A percentile compares a stretch with the other conserved stretches of the same genome.
These are phyloP conservation scores for Protomyces pachydermus DNA, from an alignment of 1,139 yeast genomes.

Conservation along the genomic window DNA sequence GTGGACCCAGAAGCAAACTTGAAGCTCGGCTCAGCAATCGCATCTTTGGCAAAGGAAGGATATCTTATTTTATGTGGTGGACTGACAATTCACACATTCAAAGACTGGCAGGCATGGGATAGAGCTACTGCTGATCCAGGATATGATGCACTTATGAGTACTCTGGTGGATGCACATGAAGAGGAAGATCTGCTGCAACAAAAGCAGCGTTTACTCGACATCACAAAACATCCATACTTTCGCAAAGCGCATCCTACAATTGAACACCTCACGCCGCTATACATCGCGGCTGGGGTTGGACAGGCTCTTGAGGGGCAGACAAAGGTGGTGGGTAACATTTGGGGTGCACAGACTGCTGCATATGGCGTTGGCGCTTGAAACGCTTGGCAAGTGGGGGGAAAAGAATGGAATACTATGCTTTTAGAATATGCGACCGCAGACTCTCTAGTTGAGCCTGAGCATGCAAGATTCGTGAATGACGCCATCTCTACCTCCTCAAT, in stretches of 20 bases:
- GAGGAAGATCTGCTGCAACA: slow-evolving; percentile 33
- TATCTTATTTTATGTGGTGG: slow-evolving; percentile 62
- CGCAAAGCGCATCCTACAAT: slow-evolving; percentile 61
- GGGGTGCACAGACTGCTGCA: slow-evolving; percentile 19
- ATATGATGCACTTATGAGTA: slow-evolving; percentile 46
- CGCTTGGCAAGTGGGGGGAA: not conserved
- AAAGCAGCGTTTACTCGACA: slow-evolving; percentile 36
- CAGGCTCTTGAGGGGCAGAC: slow-evolving; percentile 39
- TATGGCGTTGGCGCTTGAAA: slow-evolving; percentile 7
- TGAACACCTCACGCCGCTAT: slow-evolving; percentile 67
- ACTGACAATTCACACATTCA: slow-evolving; percentile 70
- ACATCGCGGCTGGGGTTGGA: slow-evolving; percentile 62
- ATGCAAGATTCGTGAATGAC: too few species aligned
- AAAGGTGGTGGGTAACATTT: slow-evolving; percentile 32
- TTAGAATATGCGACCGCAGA: not conserved
- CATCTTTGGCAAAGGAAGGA: slow-evolving; percentile 47
- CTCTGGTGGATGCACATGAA: slow-evolving; percentile 43
- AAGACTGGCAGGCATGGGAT: slow-evolving; percentile 45
- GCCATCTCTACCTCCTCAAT: too few species aligned
- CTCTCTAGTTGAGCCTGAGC: too few species aligned
- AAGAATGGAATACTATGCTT: not conserved
- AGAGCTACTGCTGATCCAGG: slow-evolving; percentile 33
- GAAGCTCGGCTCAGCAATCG: slow-evolving; percentile 54
- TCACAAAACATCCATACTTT: slow-evolving; percentile 40
- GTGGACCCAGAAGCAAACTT: slow-evolving; percentile 45